Conservation (phyloP, 768 basidiomycete species). For the Leccinum subtestaceum region DNA sequence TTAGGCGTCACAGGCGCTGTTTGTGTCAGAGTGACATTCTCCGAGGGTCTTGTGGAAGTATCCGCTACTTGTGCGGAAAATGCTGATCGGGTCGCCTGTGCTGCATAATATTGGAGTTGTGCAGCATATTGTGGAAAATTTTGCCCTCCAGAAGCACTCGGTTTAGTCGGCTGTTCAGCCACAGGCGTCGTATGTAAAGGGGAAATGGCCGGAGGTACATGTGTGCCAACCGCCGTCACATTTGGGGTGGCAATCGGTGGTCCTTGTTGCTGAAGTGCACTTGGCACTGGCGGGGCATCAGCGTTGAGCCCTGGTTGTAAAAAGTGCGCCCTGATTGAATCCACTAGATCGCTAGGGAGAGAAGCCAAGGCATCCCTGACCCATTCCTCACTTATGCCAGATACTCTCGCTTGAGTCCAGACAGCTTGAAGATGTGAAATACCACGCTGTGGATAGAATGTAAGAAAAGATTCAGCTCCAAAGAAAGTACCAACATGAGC, state of each 20-base stretch:
- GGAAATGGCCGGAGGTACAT: not conserved
- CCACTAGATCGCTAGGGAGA: conserved; percentile 16
- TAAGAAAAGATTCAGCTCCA: conserved; percentile 1
- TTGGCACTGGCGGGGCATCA: not conserved
- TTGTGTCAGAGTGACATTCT: not conserved
- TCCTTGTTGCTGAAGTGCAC: not conserved
- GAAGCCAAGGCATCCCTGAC: conserved; percentile 14
- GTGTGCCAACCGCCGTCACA: not conserved
- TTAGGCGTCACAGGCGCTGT: conserved; percentile 8
- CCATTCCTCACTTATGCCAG: conserved; percentile 24
- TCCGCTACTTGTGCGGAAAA: conserved; percentile 3
- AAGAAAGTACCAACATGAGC: conserved; percentile 18
- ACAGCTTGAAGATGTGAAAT: conserved; percentile 11
- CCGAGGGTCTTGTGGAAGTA: not conserved
- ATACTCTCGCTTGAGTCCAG: conserved; percentile 9
- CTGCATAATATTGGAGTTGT: conserved; percentile 24
- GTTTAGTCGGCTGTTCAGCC: not conserved
- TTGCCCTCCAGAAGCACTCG: conserved; percentile 1
- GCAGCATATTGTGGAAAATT: conserved; percentile 4
- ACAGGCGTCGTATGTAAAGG: not conserved
- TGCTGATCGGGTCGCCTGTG: conserved; percentile 12
- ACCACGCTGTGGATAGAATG: conserved; percentile 14
- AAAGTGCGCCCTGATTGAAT: conserved; percentile 6
- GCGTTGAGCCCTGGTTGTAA: not conserved
- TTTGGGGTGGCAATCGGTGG: not conserved